Evolutionary conservation across 2,329 filamentous ascomycete genomes (phyloP).

Genomic region (Trichoderma koningiopsis): DNA sequence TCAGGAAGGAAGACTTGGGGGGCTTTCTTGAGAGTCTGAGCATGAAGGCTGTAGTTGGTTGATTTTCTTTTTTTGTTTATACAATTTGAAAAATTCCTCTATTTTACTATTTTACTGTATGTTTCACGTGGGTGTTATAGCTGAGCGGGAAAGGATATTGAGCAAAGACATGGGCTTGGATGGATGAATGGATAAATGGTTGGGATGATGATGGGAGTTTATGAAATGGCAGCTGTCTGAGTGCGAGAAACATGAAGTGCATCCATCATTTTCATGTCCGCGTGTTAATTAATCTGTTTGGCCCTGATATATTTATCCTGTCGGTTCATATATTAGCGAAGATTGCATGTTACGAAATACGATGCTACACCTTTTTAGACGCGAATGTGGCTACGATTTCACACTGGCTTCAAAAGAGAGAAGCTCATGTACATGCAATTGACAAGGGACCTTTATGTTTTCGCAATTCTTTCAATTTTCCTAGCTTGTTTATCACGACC

Average conservation of each 20-base stretch:
- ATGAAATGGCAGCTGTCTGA: background rate
- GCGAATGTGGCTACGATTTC: background rate
- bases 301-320: background rate
- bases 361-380: background rate
- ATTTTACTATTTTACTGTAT: background rate
- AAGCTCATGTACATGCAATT: background rate
- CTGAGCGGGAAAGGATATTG: slow-evolving; percentile 4
- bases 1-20: slow-evolving; percentile 91
- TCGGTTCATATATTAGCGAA: background rate
- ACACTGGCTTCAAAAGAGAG: background rate
- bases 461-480: background rate
- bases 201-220: slow-evolving; percentile 13
- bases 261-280: background rate
- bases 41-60: slow-evolving; percentile 81
- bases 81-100: background rate
- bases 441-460: background rate
- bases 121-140: background rate
- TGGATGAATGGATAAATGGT: background rate
- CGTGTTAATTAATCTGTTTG: background rate
- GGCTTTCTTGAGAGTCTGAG: slow-evolving; percentile 91
- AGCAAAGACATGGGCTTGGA: background rate
- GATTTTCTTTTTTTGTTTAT: slow-evolving; percentile 22
- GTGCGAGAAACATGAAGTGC: background rate
- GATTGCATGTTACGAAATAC: background rate
- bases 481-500: slow-evolving; percentile 6